Evolutionary conservation across 139 green algal species (phyloP).

Genomic region (Mesostigma viride): DNA sequence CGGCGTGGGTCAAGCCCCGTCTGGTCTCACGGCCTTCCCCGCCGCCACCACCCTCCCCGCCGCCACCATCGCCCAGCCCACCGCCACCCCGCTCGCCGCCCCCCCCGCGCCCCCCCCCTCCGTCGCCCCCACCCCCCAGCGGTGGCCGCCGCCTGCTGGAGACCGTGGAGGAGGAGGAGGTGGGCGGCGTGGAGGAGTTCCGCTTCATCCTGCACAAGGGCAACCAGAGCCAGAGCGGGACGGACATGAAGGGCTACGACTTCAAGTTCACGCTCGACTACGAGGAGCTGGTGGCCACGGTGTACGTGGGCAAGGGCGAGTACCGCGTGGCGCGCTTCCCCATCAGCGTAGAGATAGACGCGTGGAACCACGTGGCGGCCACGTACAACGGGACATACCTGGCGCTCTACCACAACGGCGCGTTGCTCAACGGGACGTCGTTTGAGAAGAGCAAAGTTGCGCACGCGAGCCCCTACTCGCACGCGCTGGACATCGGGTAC

Average conservation of each 20-base stretch:
- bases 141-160: neutral
- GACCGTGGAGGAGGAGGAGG: neutral
- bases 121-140: neutral
- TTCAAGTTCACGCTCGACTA: conserved; percentile 8
- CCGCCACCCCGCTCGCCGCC: neutral
- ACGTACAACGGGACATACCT: conserved; percentile 8
- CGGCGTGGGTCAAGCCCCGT: conserved; percentile 9
- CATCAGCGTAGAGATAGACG: neutral
- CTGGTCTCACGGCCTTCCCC: neutral
- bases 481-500: conserved; percentile 23
- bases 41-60: neutral
- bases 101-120: no score
- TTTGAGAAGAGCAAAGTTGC: conserved; percentile 4
- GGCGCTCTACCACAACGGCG: conserved; percentile 21
- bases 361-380: conserved; percentile 21
- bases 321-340: conserved; percentile 2
- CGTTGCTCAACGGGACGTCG: neutral
- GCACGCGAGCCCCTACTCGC: conserved; percentile 8
- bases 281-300: conserved; percentile 7
- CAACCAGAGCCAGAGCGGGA: neutral
- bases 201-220: conserved; percentile 20
- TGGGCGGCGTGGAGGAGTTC: neutral
- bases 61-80: neutral
- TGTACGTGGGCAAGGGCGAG: conserved; percentile 18
- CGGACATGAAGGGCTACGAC: conserved; percentile 18